Evolutionary conservation across 2,329 filamentous ascomycete genomes (phyloP).

Genomic region (Periconia sp.): DNA sequence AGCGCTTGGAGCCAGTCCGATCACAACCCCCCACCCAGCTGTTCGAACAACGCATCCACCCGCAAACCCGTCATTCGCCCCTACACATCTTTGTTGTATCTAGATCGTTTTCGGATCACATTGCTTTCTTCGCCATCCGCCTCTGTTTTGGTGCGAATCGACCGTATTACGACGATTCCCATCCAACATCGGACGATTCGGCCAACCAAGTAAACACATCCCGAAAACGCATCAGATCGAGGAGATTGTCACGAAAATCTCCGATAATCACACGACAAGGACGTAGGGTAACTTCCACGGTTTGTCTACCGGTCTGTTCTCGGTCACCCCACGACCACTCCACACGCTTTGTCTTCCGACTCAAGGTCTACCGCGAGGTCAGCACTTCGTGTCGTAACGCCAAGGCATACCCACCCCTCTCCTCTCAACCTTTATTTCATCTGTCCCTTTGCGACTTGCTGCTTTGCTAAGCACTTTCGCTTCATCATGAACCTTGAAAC

Average conservation of each 20-base stretch:
- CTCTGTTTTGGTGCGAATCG: slow-evolving; percentile 17
- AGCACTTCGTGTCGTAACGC: slow-evolving; percentile 44
- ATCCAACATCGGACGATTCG: slow-evolving; percentile 15
- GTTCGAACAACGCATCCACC: slow-evolving; percentile 34
- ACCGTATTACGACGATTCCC: slow-evolving; percentile 17
- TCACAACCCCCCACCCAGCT: slow-evolving; percentile 36
- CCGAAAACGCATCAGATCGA: slow-evolving; percentile 26
- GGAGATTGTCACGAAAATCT: slow-evolving; percentile 23
- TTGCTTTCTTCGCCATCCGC: slow-evolving; percentile 19
- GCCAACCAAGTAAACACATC: slow-evolving; percentile 21
- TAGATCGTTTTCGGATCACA: slow-evolving; percentile 7
- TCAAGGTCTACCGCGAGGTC: slow-evolving; percentile 43
- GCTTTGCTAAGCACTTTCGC: slow-evolving; percentile 21
- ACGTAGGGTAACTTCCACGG: slow-evolving; percentile 43
- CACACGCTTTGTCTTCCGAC: slow-evolving; percentile 39
- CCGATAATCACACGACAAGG: slow-evolving; percentile 42
- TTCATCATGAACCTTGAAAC: slow-evolving; percentile 49
- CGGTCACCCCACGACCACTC: slow-evolving; percentile 49
- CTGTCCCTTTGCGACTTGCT: slow-evolving; percentile 23
- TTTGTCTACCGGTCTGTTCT: slow-evolving; percentile 48
- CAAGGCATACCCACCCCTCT: slow-evolving; percentile 34
- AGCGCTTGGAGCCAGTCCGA: slow-evolving; percentile 41
- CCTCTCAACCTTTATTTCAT: slow-evolving; percentile 40
- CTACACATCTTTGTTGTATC: slow-evolving; percentile 19
- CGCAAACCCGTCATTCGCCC: slow-evolving; percentile 39